phyloP scores from a whole-genome alignment of 2,329 filamentous ascomycete species.

The Trichophyton benhamiae region DNA sequence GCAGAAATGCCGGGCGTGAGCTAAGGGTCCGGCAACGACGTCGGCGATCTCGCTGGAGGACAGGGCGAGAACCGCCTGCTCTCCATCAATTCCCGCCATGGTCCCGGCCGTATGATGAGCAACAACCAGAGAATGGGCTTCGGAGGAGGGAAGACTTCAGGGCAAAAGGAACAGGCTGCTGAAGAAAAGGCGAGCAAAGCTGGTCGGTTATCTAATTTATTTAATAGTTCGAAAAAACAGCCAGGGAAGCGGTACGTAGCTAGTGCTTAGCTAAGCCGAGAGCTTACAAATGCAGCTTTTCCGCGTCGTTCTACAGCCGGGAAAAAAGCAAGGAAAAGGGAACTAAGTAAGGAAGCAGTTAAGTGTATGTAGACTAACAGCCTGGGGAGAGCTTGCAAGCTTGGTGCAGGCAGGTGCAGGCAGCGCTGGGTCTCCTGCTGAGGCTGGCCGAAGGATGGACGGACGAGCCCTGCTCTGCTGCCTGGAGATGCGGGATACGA shows the following conservation, averaged over 20 bases:
- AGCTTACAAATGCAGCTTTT: neutral
- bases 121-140: neutral
- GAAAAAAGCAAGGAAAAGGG: neutral
- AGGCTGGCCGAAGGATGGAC: neutral
- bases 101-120: conserved; percentile 11
- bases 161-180: neutral
- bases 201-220: neutral
- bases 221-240: neutral
- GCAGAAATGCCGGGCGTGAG: conserved; percentile 57
- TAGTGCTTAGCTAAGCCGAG: neutral
- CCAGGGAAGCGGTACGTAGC: neutral
- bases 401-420: neutral
- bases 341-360: no score
- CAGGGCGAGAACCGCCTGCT: conserved; percentile 16
- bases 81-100: conserved; percentile 17
- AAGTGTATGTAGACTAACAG: neutral
- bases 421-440: neutral
- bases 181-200: neutral
- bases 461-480: neutral
- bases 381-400: neutral
- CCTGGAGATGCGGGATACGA: neutral
- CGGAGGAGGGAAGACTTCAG: neutral
- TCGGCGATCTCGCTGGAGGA: conserved; percentile 9
- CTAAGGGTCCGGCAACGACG: conserved; percentile 16
- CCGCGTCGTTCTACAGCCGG: neutral